phyloP scores from a whole-genome alignment of 2,329 filamentous ascomycete species.

The Beauveria asiatica region DNA sequence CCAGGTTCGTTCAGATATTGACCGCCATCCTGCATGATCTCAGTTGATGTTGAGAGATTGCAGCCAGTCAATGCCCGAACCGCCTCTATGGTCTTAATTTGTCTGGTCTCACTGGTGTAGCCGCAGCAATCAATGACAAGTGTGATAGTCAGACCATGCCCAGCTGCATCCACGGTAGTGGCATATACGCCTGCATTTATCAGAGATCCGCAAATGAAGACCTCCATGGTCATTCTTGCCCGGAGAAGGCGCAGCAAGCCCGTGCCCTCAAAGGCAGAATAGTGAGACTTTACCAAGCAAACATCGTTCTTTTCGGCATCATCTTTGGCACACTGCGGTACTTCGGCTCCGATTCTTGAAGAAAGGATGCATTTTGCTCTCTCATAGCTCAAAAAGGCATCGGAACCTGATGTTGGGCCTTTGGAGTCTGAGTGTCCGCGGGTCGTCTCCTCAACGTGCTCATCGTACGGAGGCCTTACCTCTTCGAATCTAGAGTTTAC shows the following conservation, averaged over 20 bases:
- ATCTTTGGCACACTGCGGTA: conserved; percentile 31
- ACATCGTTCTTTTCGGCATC: conserved; percentile 37
- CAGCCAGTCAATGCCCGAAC: conserved; percentile 71
- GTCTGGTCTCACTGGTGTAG: conserved; percentile 61
- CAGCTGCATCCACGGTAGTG: conserved; percentile 81
- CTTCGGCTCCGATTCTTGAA: conserved; percentile 30
- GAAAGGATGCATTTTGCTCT: conserved; percentile 2
- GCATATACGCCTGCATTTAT: conserved; percentile 86
- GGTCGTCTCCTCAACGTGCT: not conserved
- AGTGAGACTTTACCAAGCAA: conserved; percentile 61
- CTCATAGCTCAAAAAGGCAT: conserved; percentile 36
- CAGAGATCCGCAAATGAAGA: conserved; percentile 81
- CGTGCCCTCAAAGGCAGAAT: conserved; percentile 77
- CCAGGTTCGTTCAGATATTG: not conserved
- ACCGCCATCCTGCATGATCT: conserved; percentile 36
- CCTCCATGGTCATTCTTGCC: conserved; percentile 78
- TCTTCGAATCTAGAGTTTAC: conserved; percentile 65
- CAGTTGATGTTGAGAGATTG: conserved; percentile 49
- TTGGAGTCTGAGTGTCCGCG: not conserved
- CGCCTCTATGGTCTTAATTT: conserved; percentile 60
- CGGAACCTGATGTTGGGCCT: conserved; percentile 20
- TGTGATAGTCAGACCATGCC: conserved; percentile 80
- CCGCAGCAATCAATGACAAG: conserved; percentile 84
- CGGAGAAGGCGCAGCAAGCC: conserved; percentile 67
- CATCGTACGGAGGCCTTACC: conserved; percentile 1